Evolutionary conservation across 169 alveolate genomes (phyloP).

Genomic region (Plasmodium gonderi): DNA sequence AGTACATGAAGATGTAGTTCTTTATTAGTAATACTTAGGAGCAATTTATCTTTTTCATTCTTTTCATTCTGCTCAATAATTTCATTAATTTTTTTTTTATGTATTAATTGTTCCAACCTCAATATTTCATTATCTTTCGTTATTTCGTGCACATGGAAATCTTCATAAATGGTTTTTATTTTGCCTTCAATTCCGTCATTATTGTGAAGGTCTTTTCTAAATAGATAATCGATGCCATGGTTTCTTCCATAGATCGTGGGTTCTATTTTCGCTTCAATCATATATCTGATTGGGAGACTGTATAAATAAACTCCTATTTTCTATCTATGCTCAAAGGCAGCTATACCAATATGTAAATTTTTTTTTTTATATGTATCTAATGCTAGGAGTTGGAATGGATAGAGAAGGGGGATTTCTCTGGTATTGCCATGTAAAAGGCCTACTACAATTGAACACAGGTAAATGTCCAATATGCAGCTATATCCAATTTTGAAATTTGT

Average conservation of each 20-base stretch:
- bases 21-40: conserved; percentile 7
- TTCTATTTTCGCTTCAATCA: not conserved
- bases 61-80: conserved; percentile 34
- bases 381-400: too few species aligned
- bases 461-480: too few species aligned
- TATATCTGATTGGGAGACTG: not conserved
- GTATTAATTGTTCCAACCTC: conserved; percentile 49
- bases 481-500: too few species aligned
- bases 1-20: conserved; percentile 8
- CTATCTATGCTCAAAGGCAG: too few species aligned
- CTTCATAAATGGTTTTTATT: conserved; percentile 78
- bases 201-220: conserved; percentile 24
- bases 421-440: too few species aligned
- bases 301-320: not conserved
- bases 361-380: too few species aligned
- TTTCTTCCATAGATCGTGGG: not conserved
- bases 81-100: conserved; percentile 45
- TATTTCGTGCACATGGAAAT: conserved; percentile 81
- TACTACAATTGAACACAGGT: too few species aligned
- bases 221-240: conserved; percentile 60
- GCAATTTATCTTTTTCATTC: conserved; percentile 23
- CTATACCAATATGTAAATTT: too few species aligned
- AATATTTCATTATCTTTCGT: conserved; percentile 66
- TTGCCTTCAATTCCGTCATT: conserved; percentile 71
- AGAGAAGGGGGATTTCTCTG: too few species aligned